Evolutionary conservation across 2,329 filamentous ascomycete species (phyloP).

Genomic region (Ambrosiella cleistominuta): DNA sequence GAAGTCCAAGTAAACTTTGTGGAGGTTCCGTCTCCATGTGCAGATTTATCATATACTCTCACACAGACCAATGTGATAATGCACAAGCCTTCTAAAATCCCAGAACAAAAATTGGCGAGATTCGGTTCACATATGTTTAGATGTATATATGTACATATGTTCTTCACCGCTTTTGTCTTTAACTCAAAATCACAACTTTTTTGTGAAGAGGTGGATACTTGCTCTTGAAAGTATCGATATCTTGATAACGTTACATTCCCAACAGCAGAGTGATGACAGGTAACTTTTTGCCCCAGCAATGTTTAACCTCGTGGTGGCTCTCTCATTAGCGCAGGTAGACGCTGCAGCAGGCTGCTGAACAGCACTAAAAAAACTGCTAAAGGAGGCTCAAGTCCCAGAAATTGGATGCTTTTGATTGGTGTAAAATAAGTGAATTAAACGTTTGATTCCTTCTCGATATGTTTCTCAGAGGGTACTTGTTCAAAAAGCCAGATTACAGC

Average conservation of each 20-base stretch:
- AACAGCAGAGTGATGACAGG: not conserved
- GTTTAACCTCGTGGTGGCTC: no score
- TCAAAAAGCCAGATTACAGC: not conserved
- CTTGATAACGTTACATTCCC: not conserved
- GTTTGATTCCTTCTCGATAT: no score
- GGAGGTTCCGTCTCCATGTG: not conserved
- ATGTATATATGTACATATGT: not conserved
- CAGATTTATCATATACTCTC: no score
- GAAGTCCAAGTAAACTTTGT: no score
- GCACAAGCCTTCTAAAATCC: conserved; percentile 1
- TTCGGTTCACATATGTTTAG: not conserved
- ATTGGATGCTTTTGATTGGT: no score
- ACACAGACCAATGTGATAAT: not conserved
- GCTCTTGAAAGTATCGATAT: not conserved
- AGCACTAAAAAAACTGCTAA: no score
- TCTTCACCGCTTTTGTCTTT: not conserved
- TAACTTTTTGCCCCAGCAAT: not conserved
- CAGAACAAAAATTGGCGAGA: not conserved
- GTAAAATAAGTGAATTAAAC: no score
- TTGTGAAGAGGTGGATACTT: no score
- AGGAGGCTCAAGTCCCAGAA: no score
- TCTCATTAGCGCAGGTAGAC: no score
- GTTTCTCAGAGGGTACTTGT: not conserved
- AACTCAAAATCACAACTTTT: no score
- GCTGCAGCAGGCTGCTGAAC: no score